phyloP scores from a whole-genome alignment of 2,329 filamentous ascomycete species.

The Daldinia sp. region DNA sequence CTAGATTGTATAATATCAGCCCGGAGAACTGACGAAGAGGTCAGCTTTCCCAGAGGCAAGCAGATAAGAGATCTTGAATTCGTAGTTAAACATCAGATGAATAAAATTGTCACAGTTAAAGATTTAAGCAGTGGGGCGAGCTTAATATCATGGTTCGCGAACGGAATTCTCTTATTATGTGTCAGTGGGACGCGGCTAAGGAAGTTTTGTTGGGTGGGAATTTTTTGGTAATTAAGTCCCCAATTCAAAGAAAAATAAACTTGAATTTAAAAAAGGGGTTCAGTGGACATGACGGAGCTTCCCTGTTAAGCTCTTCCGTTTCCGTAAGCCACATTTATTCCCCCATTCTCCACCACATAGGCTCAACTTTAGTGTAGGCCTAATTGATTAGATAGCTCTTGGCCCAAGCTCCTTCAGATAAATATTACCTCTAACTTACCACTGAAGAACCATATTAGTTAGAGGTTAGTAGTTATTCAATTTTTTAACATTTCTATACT shows the following conservation, averaged over 20 bases:
- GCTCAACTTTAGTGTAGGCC: not conserved
- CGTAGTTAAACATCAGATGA: slow-evolving; percentile 38
- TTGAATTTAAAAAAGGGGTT: not conserved
- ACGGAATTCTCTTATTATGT: not conserved
- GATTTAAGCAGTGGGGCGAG: slow-evolving; percentile 1
- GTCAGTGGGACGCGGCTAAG: not conserved
- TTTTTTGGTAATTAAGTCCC: not conserved
- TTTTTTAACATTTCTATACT: not conserved
- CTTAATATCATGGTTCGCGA: slow-evolving; percentile 1
- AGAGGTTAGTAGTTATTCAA: not conserved
- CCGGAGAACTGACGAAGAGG: slow-evolving; percentile 34
- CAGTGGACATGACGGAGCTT: not conserved
- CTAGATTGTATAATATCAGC: slow-evolving; percentile 21
- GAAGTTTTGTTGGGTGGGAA: not conserved
- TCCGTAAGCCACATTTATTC: not conserved
- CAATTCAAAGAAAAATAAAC: slow-evolving; percentile 1
- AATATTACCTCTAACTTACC: too few species aligned
- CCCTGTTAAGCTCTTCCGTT: slow-evolving; percentile 5
- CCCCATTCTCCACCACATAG: slow-evolving; percentile 1
- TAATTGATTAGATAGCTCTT: slow-evolving; percentile 10
- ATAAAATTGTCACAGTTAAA: slow-evolving; percentile 5
- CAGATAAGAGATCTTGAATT: slow-evolving; percentile 14
- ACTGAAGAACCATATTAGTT: too few species aligned
- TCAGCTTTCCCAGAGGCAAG: slow-evolving; percentile 36
- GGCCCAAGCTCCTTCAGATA: slow-evolving; percentile 28